Evolutionary conservation across 1,284 basidiomycete species (phyloP).

Genomic region (Fomes fomentarius): DNA sequence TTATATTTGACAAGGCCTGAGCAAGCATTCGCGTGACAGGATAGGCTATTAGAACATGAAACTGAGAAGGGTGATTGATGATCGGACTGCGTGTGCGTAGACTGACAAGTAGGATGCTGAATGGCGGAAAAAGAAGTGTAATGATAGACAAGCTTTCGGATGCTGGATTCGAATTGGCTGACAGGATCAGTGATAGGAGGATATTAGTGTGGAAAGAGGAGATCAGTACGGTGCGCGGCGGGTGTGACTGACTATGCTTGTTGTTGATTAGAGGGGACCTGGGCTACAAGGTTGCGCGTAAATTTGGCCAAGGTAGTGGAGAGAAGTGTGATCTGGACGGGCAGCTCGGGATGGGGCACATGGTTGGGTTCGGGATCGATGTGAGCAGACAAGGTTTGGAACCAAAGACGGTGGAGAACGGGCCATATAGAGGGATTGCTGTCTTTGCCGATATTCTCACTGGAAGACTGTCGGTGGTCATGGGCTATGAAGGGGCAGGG

Average conservation of each 20-base stretch:
- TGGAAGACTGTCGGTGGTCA: constrained; percentile 27
- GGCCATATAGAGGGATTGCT: constrained; percentile 55
- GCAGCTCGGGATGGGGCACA: constrained; percentile 21
- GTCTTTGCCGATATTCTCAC: constrained; percentile 45
- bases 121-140: constrained; percentile 72
- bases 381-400: constrained; percentile 50
- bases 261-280: constrained; percentile 64
- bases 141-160: constrained; percentile 60
- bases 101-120: constrained; percentile 57
- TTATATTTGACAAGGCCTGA: constrained; percentile 75
- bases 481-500: not conserved
- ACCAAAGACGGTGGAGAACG: constrained; percentile 57
- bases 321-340: constrained; percentile 38
- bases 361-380: constrained; percentile 33
- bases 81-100: constrained; percentile 1
- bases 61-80: not conserved
- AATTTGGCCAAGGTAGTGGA: constrained; percentile 64
- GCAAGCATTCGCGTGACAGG: constrained; percentile 60
- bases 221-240: not conserved
- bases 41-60: constrained; percentile 45
- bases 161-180: constrained; percentile 66
- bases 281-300: constrained; percentile 77
- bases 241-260: constrained; percentile 72
- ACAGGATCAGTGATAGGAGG: not conserved
- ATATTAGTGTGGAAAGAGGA: not conserved